phyloP scores from a whole-genome alignment of 192 early-diverging fungal species.

The Entomortierella lignicola region DNA sequence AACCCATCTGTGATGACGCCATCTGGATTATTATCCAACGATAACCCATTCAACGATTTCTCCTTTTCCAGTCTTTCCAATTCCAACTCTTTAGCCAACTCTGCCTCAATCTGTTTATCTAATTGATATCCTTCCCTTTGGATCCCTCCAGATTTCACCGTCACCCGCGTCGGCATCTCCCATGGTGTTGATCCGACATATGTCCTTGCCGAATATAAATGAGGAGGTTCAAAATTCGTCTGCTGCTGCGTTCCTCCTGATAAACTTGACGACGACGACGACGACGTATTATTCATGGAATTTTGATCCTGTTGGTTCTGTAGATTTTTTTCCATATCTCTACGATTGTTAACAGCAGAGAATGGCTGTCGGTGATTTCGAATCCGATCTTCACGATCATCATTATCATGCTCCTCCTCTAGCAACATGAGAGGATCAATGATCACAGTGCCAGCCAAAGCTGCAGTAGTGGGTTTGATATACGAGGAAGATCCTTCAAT shows the following conservation, averaged over 20 bases:
- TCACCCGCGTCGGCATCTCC: slow-evolving; percentile 52
- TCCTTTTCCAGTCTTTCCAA: slow-evolving; percentile 28
- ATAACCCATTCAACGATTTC: not conserved
- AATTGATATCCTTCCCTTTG: slow-evolving; percentile 42
- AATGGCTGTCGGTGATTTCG: slow-evolving; percentile 31
- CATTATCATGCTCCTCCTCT: slow-evolving; percentile 47
- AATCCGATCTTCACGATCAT: slow-evolving; percentile 29
- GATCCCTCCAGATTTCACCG: slow-evolving; percentile 35
- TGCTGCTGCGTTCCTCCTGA: not conserved
- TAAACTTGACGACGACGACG: not conserved
- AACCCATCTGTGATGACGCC: not conserved
- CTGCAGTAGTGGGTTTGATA: not conserved
- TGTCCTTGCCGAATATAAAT: slow-evolving; percentile 45
- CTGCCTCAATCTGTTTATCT: slow-evolving; percentile 40
- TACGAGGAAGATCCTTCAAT: slow-evolving; percentile 10
- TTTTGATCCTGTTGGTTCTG: slow-evolving; percentile 6
- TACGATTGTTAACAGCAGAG: slow-evolving; percentile 41
- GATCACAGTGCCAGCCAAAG: slow-evolving; percentile 18
- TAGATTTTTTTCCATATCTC: slow-evolving; percentile 25
- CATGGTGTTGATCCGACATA: slow-evolving; percentile 48
- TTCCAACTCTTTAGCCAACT: slow-evolving; percentile 50
- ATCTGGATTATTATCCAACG: not conserved
- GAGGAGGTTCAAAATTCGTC: slow-evolving; percentile 44
- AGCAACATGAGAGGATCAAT: slow-evolving; percentile 49
- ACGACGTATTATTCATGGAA: not conserved